Conservation (phyloP, 2,329 filamentous ascomycete genomes). For the Colletotrichum liriopes region DNA sequence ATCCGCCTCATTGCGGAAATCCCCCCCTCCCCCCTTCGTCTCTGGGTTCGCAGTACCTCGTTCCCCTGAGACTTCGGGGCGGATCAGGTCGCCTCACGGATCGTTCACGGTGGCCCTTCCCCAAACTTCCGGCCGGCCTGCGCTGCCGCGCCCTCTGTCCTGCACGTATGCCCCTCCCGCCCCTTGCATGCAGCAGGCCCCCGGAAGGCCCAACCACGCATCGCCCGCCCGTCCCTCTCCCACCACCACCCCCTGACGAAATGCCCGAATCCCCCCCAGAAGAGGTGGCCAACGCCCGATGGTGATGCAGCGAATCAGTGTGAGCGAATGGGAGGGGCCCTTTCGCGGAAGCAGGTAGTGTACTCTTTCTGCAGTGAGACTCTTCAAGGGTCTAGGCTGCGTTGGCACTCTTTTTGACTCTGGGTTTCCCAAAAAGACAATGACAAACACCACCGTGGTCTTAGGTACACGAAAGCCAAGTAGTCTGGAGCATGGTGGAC, state of each 20-base stretch:
- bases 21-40: neutral
- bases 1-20: neutral
- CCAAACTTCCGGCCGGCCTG: neutral
- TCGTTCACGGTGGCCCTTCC: neutral
- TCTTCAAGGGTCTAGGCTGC: neutral
- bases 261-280: neutral
- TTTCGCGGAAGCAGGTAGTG: neutral
- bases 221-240: neutral
- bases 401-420: neutral
- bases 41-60: no score
- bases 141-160: neutral
- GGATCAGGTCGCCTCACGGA: neutral
- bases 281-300: conserved; percentile 1
- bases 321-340: neutral
- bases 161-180: neutral
- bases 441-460: neutral
- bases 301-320: neutral
- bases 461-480: neutral
- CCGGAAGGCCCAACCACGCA: neutral
- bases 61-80: neutral
- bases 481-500: neutral
- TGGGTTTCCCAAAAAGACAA: neutral
- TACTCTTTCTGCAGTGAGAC: neutral
- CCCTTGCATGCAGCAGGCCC: conserved; percentile 5
- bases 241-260: neutral